Evolutionary conservation across 257 asterid species (phyloP), one percentile per base, ranked within the genome.

Genomic region (Lycium ferocissimum): DNA sequence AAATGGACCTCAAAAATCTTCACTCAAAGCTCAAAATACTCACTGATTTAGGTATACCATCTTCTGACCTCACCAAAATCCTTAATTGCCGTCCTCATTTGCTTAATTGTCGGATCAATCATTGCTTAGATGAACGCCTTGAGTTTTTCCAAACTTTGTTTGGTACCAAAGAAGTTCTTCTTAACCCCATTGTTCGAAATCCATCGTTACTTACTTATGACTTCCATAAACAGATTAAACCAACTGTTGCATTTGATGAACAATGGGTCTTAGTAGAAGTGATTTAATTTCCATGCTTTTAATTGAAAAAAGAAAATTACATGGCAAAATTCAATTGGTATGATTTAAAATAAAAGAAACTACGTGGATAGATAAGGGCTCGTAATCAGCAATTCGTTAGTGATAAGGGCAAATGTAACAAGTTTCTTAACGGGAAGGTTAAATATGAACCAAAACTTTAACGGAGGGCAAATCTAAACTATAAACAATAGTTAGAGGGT

Each of bases 171-270:
- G 91, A 93, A 80, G 83, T 89, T 66, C 91, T 95, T 57, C 87
- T 88, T 69, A 93, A 92, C 90, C 94, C 96, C 59, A 76, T 95
- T 56, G 90, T 92, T 85, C 90, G 94, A 38, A 95, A 95, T 86
- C 98, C 97, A 58, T 93, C 98, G 58, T 88, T 95, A 33, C 95
- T 93, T n/a, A 92, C 89, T 43, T 93, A 93, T 67, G 98, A 93
- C 87, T 88, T 95, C 67, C 90, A 88, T 82, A 90, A 91, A 18
- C 90, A 86, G 85, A 86, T 93, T 69, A 92, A 89, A 84, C 97
- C 97, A 26, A 91, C 87, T 43, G 81, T 95, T 79, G 85, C 92
- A 78, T 86, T 91, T 40, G 94, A 89, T 45, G 94, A 93, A 79
- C 87, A 90, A 10, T 40, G 85, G 98, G 98, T 81, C 89, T 95